Conservation (phyloP, 257 asterid species). For the Thymus quinquecostatus region DNA sequence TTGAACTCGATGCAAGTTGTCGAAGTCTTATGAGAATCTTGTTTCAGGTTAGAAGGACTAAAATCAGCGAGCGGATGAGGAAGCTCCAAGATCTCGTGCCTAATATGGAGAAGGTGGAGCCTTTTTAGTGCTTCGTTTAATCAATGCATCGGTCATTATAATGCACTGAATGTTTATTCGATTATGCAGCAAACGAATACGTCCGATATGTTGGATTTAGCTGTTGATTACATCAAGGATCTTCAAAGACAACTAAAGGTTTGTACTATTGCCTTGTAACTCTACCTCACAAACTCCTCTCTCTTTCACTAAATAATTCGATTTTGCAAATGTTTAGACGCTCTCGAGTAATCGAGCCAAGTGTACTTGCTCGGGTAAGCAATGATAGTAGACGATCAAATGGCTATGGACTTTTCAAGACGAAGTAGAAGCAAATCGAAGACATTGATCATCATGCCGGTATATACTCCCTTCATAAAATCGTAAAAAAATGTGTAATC, state of each 20-base stretch:
- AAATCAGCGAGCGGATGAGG: constrained; percentile 79
- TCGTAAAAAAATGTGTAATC: too few species aligned
- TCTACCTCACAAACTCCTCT: background rate
- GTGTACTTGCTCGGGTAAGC: constrained; percentile 58
- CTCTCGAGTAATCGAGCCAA: constrained; percentile 59
- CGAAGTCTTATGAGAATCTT: background rate
- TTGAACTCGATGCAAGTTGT: background rate
- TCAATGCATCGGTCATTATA: background rate
- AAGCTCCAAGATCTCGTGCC: constrained; percentile 90
- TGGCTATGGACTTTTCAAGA: background rate
- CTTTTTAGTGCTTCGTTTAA: too few species aligned
- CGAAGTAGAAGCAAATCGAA: background rate
- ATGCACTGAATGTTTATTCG: background rate
- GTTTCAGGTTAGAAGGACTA: constrained; percentile 75
- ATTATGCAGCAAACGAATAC: constrained; percentile 81
- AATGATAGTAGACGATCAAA: constrained; percentile 30
- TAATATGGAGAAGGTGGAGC: constrained; percentile 77
- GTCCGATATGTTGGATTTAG: constrained; percentile 91
- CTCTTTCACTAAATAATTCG: background rate
- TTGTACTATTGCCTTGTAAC: background rate
- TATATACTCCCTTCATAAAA: background rate
- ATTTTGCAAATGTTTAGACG: constrained; percentile 38
- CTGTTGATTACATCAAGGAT: constrained; percentile 89
- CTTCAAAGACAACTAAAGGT: constrained; percentile 80
- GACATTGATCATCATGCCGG: background rate